Evolutionary conservation across 768 basidiomycete species (phyloP).

Genomic region (Hirschioporus abietinus): DNA sequence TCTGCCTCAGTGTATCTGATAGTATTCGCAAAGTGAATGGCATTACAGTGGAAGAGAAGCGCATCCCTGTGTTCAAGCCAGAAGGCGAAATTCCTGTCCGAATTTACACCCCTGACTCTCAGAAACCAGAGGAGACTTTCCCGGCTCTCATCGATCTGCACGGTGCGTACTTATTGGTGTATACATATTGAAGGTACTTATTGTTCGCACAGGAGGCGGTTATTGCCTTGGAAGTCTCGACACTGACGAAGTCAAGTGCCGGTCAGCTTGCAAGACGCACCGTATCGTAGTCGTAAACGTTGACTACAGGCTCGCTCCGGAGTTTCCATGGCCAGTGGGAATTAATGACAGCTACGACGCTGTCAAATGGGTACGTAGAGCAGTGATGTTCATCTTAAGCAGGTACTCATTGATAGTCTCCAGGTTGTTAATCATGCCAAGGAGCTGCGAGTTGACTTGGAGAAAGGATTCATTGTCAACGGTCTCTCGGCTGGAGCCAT

Average conservation of each 20-base stretch:
- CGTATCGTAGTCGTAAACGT: slow-evolving; percentile 13
- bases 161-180: not conserved
- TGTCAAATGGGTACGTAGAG: slow-evolving; percentile 19
- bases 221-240: slow-evolving; percentile 13
- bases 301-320: slow-evolving; percentile 16
- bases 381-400: not conserved
- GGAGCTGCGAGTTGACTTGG: slow-evolving; percentile 1
- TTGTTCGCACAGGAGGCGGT: not conserved
- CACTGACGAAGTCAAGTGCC: slow-evolving; percentile 14
- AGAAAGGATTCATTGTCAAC: slow-evolving; percentile 21
- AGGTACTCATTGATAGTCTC: not conserved
- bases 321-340: slow-evolving; percentile 16
- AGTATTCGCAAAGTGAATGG: not conserved
- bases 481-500: slow-evolving; percentile 22
- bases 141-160: not conserved
- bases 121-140: not conserved
- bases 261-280: slow-evolving; percentile 11
- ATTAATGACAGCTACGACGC: slow-evolving; percentile 20
- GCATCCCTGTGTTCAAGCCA: not conserved
- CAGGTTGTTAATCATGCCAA: not conserved
- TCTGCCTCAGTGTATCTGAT: not conserved
- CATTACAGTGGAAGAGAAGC: not conserved
- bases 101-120: not conserved
- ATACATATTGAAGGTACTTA: not conserved
- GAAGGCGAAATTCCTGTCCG: not conserved